Base-by-base conservation (phyloP, 108 stramenopile genomes). In the Seminavis robusta region DNA sequence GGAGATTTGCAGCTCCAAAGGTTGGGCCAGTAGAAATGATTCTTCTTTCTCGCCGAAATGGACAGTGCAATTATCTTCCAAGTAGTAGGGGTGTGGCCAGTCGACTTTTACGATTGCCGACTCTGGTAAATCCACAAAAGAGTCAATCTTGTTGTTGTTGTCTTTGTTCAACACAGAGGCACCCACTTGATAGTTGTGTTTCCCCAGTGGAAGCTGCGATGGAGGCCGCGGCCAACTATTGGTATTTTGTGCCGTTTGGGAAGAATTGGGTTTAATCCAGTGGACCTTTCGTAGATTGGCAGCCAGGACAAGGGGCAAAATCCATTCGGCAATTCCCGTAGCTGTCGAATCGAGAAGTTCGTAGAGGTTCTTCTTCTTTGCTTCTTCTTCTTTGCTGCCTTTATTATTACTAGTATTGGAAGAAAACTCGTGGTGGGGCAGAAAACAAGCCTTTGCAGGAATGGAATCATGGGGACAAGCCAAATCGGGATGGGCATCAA, bases 401-500 rank as follows among this genome's bases (percentile, higher is more conserved):
- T 23, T 11, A 1, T 33, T 32, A 10, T 25, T 23, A 1, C 3
- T 8, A 16, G 4, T 23, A 42, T 32, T 23, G 23, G 25, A 7
- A 0, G 19, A 31, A 15, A 0, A 16, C 32, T 24, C 33, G 4
- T 45, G 32, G 6, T 62, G 49, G 33, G 79, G 79, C 3, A 13
- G 31, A 48, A 79, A 83, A 25, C 75, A 83, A 0, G 59, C 41
- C 9, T 29, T 23, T 9, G 82, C 82, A 4, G 78, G 82, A 39
- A 69, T 55, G 31, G 6, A 6, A 36, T 21, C 30, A 20, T 32
- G 27, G 0, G 82, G 70, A 48, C 75, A 76, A 11, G 82, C 77
- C 51, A 83, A 37, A 47, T 83, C 82, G 24, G 82, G 77, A 65
- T 83, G 82, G 11, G 82, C 65, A 51, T 83, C 82, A 40, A 72